Conservation (phyloP, 257 asterid species). For the Nicotiana noctiflora region DNA sequence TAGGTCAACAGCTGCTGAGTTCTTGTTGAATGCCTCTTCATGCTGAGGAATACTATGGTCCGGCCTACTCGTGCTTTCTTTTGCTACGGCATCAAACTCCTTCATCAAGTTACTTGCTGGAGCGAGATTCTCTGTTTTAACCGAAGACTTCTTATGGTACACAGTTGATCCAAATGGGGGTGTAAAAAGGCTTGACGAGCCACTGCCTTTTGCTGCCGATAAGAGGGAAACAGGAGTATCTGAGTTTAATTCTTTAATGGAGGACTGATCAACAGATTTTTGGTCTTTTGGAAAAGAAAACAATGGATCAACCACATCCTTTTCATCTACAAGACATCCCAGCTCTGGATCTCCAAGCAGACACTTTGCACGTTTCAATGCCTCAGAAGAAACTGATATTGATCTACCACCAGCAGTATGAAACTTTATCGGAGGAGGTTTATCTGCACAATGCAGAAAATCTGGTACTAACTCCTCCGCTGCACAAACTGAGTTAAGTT, state of each 20-base stretch:
- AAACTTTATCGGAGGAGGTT: slow-evolving; percentile 70
- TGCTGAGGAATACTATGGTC: slow-evolving; percentile 23
- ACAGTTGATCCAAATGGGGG: slow-evolving; percentile 54
- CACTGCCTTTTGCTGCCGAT: slow-evolving; percentile 21
- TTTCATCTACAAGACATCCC: slow-evolving; percentile 41
- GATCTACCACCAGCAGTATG: slow-evolving; percentile 98
- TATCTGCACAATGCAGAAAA: slow-evolving; percentile 26
- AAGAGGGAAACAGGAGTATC: slow-evolving; percentile 42
- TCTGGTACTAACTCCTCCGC: slow-evolving; percentile 26
- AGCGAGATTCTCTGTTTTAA: slow-evolving; percentile 33
- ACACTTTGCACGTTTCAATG: slow-evolving; percentile 77
- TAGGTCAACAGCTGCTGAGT: slow-evolving; percentile 15
- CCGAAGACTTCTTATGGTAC: slow-evolving; percentile 27
- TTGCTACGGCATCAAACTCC: slow-evolving; percentile 79
- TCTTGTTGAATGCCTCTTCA: slow-evolving; percentile 26
- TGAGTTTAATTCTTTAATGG: slow-evolving; percentile 30
- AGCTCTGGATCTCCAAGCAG: slow-evolving; percentile 72
- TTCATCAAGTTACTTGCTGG: slow-evolving; percentile 71
- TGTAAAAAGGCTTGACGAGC: slow-evolving; percentile 43
- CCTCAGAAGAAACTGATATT: slow-evolving; percentile 78
- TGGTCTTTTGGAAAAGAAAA: slow-evolving; percentile 28
- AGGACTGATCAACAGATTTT: slow-evolving; percentile 19
- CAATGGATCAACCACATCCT: slow-evolving; percentile 28
- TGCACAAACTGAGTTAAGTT: slow-evolving; percentile 26
- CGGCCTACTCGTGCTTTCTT: slow-evolving; percentile 19